Base-by-base conservation (phyloP, 108 stramenopile genomes). In the Cyclotella atomus region DNA sequence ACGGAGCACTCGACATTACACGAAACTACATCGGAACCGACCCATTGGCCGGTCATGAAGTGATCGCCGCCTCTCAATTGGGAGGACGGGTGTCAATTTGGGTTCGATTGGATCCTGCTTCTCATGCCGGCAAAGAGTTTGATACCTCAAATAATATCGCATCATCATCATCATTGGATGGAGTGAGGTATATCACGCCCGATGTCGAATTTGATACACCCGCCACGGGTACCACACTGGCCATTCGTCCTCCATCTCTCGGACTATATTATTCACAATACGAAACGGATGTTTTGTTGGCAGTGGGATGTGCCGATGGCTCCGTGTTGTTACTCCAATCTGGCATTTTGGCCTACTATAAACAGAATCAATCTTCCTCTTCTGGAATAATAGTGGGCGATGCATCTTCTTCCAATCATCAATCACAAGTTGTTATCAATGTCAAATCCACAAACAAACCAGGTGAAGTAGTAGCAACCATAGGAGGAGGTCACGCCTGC, bases 141-240 rank as follows among this genome's bases (percentile, higher is more conserved):
- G 74, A 70, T 20, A 43, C 5, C 20, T 43, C 32, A n/a, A 19
- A 2, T 10, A 52, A 10, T 9, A 53, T 12, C 14, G 30, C 10
- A 28, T 16, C 3, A 38, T 28, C 21, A 33, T 30, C 10, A 28
- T 16, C 3, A 38, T 28, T n/a, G 23, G 16, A 46, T 30, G 10
- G 47, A 57, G 5, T 28, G 7, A 33, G 20, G 41, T 71, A 38
- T 50, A 43, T 59, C 35, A 61, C n/a, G 9, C 70, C 77, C 27
- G 47, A 66, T 21, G 59, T 46, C 43, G 79, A 81, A 55, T 81
- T 81, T 30, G 36, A 19, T 19, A 54, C 71, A 19, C 30, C 46
- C 21, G 81, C 81, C 16, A 82, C 76, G 7, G 81, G 81, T 9
- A 82, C 75, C 17, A 82, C 76, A 25, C 63, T 82, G 17, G 81